Percentiles rank a stretch among this genome's conserved stretches.
Evolutionary conservation across 768 basidiomycete genomes (phyloP).

Genomic region (Psilocybe cyanescens): DNA sequence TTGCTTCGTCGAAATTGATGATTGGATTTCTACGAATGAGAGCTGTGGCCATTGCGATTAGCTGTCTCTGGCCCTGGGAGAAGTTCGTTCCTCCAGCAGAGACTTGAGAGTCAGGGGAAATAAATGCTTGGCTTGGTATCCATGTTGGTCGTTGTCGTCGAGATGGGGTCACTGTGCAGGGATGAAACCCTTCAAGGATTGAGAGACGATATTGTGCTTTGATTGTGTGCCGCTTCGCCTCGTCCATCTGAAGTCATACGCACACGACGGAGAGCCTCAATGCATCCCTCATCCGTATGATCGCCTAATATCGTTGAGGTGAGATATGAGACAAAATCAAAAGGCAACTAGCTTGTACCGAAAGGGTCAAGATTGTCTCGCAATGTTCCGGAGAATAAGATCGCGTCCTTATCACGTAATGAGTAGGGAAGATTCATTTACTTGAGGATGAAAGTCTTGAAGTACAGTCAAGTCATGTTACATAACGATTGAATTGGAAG

Average conservation of each 20-base stretch:
- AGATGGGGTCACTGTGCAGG: constrained; percentile 41
- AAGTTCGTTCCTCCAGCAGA: constrained; percentile 90
- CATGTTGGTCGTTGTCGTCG: constrained; percentile 53
- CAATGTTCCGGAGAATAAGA: constrained; percentile 84
- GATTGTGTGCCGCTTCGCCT: constrained; percentile 48
- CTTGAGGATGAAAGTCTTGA: constrained; percentile 77
- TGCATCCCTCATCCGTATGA: constrained; percentile 76
- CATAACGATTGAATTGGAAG: background rate
- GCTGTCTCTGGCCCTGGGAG: constrained; percentile 89
- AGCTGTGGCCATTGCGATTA: constrained; percentile 86
- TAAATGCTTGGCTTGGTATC: constrained; percentile 55
- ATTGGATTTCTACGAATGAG: constrained; percentile 72
- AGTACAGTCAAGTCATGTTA: constrained; percentile 29
- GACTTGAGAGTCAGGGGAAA: constrained; percentile 78
- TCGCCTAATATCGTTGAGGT: constrained; percentile 49
- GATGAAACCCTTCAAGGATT: constrained; percentile 47
- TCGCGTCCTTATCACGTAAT: constrained; percentile 51
- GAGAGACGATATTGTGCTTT: constrained; percentile 48
- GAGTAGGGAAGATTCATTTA: constrained; percentile 52
- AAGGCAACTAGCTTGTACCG: constrained; percentile 36
- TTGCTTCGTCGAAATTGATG: constrained; percentile 83
- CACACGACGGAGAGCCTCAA: constrained; percentile 82
- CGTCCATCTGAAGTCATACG: constrained; percentile 67
- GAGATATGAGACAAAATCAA: background rate
- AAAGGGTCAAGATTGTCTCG: constrained; percentile 80